phyloP scores from a whole-genome alignment of 1,284 basidiomycete genomes.

The Boletus smithii region DNA sequence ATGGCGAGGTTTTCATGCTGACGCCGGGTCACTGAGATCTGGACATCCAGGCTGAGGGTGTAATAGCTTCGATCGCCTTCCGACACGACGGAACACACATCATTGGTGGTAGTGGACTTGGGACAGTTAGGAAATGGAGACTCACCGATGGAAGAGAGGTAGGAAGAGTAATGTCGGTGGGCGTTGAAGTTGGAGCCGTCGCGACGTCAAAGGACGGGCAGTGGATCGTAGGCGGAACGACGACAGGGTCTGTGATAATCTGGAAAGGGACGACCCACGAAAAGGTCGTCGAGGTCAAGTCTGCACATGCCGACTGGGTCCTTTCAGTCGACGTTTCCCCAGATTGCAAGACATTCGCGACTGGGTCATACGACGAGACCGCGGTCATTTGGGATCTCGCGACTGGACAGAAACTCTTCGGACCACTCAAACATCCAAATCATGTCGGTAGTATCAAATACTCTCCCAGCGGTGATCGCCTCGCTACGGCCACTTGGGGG shows the following conservation, averaged over 20 bases:
- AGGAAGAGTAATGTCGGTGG: constrained; percentile 1
- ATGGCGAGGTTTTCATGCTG: not conserved
- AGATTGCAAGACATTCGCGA: constrained; percentile 8
- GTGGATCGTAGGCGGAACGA: constrained; percentile 6
- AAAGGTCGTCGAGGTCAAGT: constrained; percentile 3
- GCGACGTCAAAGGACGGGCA: not conserved
- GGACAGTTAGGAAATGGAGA: constrained; percentile 2
- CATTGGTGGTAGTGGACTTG: constrained; percentile 5
- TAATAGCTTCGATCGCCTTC: constrained; percentile 3
- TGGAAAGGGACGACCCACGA: constrained; percentile 1
- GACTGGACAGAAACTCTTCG: too few species aligned
- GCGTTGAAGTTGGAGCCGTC: constrained; percentile 4
- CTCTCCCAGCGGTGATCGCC: too few species aligned
- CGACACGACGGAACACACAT: constrained; percentile 2
- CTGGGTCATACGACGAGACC: constrained; percentile 6
- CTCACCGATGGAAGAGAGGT: constrained; percentile 3
- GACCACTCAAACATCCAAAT: too few species aligned
- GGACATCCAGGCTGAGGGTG: constrained; percentile 6
- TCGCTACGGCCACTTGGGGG: too few species aligned
- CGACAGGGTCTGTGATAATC: constrained; percentile 4
- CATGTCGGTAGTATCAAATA: too few species aligned
- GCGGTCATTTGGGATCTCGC: constrained; percentile 2
- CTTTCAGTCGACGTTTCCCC: constrained; percentile 7
- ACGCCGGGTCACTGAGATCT: not conserved
- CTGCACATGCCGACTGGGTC: constrained; percentile 5